Evolutionary conservation across 768 basidiomycete genomes (phyloP), one percentile per base, ranked within the genome.

Genomic region (Amanita jacksonii): DNA sequence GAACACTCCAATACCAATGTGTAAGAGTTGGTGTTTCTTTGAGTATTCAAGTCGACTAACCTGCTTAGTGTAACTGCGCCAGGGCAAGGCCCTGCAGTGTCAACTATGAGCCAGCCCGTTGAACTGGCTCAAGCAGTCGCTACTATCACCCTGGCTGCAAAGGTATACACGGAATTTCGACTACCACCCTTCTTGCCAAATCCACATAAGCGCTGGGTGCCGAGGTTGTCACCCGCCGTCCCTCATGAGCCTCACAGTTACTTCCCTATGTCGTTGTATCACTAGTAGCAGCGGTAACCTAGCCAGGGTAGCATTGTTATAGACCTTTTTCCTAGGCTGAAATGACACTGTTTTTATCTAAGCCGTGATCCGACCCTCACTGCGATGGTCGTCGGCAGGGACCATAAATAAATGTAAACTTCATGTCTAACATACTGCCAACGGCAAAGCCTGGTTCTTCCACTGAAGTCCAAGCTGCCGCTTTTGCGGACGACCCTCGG

Each of bases 191-290:
- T 64, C 3, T 68, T 87, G n/a, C 80, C 88, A 15, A 73, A 66
- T 20, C 60, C 83, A 1, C 72, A 74, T 65, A 76, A 72, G 60
- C 76, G 74, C 47, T 96, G 92, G 92, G 64, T 67, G 28, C 85
- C 90, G 4, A 63, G 79, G 57, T 63, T 70, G 33, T 76, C 84
- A 2, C 77, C 77, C 2, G 76, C 85, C 54, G 79, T 87, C n/a
- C 91, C 91, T 15, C 89, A 92, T 56, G 80, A 81, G 47, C 79
- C 81, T 34, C 61, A 81, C 55, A 68, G 82, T 2, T 92, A 92
- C 63, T 94, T 88, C 65, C 86, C 87, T 8, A 87, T 90, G 86
- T 55, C 66, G 34, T 57, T 88, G 47, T 80, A 79, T 68, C 62
- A 55, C 40, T 64, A 63, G 59, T 25, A 38, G 53, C 38, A 19